Conservation (phyloP, 2,329 filamentous ascomycete species). For the Fusarium sp. region DNA sequence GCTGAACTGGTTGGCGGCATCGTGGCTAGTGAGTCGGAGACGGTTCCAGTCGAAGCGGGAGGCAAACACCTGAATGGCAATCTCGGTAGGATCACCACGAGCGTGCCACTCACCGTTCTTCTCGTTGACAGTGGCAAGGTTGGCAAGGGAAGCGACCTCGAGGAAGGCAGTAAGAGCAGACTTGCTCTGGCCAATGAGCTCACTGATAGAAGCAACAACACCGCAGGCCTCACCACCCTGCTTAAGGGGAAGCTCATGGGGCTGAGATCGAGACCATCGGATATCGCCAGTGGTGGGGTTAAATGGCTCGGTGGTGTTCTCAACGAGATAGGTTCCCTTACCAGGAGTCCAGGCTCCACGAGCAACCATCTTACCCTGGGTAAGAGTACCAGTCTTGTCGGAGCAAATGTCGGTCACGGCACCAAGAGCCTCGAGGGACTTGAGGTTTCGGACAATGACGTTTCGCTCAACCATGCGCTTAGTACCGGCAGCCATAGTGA, state of each 20-base stretch:
- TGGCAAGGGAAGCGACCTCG: conserved; percentile 68
- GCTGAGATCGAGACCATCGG: conserved; percentile 52
- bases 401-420: conserved; percentile 69
- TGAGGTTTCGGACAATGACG: conserved; percentile 65
- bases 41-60: conserved; percentile 74
- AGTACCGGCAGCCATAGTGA: conserved; percentile 68
- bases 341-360: conserved; percentile 70
- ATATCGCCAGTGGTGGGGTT: conserved; percentile 67
- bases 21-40: conserved; percentile 59
- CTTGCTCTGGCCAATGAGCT: conserved; percentile 57
- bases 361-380: conserved; percentile 73
- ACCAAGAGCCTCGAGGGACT: conserved; percentile 69
- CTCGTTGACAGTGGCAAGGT: conserved; percentile 62
- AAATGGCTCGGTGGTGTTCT: conserved; percentile 65
- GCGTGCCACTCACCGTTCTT: conserved; percentile 66
- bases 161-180: conserved; percentile 64
- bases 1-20: conserved; percentile 61
- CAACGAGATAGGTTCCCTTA: conserved; percentile 68
- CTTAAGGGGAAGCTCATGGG: conserved; percentile 56
- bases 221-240: conserved; percentile 44
- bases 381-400: conserved; percentile 71
- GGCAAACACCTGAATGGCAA: conserved; percentile 79
- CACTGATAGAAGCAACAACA: conserved; percentile 39
- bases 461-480: conserved; percentile 65
- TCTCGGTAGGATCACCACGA: conserved; percentile 76